Percentiles rank a stretch among this genome's conserved stretches.
Evolutionary conservation across 768 basidiomycete species (phyloP).

Genomic region (Calocybe indica): DNA sequence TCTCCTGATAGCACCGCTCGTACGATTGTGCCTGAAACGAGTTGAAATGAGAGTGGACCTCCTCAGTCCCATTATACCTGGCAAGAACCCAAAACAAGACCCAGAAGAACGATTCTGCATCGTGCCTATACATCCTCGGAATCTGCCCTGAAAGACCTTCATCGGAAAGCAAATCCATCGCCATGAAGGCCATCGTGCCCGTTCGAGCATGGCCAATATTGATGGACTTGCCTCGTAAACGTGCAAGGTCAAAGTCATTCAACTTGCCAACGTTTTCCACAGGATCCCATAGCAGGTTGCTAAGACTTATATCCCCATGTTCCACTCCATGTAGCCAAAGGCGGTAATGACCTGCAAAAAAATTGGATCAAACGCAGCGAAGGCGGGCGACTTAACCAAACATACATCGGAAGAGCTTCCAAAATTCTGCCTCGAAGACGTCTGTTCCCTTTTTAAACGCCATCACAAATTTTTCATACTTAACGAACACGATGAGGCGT

Average conservation of each 20-base stretch:
- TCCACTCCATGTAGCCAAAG: constrained; percentile 19
- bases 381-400: too few relatives aligned
- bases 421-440: too few relatives aligned
- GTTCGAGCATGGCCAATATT: constrained; percentile 11
- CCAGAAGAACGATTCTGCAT: constrained; percentile 28
- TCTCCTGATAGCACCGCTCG: too few relatives aligned
- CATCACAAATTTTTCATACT: too few relatives aligned
- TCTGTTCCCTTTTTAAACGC: too few relatives aligned
- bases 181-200: constrained; percentile 27
- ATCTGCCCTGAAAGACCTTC: constrained; percentile 9
- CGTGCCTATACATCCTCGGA: constrained; percentile 20
- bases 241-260: constrained; percentile 22
- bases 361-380: too few relatives aligned
- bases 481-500: too few relatives aligned
- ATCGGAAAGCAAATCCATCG: constrained; percentile 17
- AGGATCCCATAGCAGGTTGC: constrained; percentile 22
- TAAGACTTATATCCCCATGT: constrained; percentile 24
- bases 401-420: too few relatives aligned
- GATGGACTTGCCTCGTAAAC: neutral
- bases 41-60: too few relatives aligned
- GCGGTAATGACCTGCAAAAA: constrained; percentile 14
- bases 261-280: constrained; percentile 14
- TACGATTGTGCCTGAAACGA: too few relatives aligned
- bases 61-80: too few relatives aligned
- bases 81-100: constrained; percentile 11